phyloP scores from a whole-genome alignment of 2,329 filamentous ascomycete genomes.

The Graphilbum sp. region DNA sequence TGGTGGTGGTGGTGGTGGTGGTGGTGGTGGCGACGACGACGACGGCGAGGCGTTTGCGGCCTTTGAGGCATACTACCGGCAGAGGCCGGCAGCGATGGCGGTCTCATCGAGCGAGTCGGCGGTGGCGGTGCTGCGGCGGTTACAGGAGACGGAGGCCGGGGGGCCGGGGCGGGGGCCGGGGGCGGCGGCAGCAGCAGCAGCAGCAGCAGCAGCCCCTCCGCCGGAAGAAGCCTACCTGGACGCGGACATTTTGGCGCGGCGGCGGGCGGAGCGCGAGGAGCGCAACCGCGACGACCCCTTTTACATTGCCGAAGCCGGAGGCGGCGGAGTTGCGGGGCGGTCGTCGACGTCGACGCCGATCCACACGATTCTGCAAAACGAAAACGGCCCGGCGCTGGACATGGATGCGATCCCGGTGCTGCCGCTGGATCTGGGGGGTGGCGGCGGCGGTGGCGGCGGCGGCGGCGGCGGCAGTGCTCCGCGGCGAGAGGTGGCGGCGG shows the following conservation, averaged over 20 bases:
- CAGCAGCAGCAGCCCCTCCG: constrained; percentile 21
- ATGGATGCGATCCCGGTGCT: constrained; percentile 94
- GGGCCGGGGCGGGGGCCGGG: constrained; percentile 14
- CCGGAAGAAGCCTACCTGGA: constrained; percentile 53
- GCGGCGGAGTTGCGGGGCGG: no score
- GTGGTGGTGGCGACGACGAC: constrained; percentile 35
- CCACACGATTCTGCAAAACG: constrained; percentile 55
- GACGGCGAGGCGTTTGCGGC: constrained; percentile 29
- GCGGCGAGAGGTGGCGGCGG: not conserved
- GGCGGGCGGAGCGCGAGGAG: constrained; percentile 62
- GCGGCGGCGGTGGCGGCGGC: constrained; percentile 12
- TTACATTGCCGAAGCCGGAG: constrained; percentile 49
- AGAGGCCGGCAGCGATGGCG: constrained; percentile 32
- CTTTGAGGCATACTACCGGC: constrained; percentile 51
- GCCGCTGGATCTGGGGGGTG: constrained; percentile 52
- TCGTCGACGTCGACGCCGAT: constrained; percentile 64
- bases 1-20: no score
- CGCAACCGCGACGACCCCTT: constrained; percentile 88
- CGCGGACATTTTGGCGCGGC: constrained; percentile 54
- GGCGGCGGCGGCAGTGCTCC: constrained; percentile 7
- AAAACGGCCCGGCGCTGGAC: constrained; percentile 66
- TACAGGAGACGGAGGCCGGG: constrained; percentile 29
- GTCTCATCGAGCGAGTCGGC: constrained; percentile 37
- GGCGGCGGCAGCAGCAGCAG: constrained; percentile 18
- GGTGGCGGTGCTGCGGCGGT: constrained; percentile 29